Conservation (phyloP, 2,329 filamentous ascomycete genomes). For the Emergomyces orientalis region DNA sequence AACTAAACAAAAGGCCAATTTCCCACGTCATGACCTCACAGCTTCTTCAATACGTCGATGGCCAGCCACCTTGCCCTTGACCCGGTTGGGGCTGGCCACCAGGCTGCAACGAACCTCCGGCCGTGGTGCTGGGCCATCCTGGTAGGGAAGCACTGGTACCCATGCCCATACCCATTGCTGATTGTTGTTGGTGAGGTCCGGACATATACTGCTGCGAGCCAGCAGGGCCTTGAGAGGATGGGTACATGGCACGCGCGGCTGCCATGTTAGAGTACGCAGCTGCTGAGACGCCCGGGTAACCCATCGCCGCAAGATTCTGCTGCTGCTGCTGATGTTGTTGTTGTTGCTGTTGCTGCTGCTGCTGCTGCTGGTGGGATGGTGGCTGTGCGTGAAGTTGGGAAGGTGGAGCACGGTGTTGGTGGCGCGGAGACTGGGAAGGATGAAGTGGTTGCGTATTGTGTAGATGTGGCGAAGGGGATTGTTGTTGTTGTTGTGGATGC, state of each 20-base stretch:
- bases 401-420: conserved; percentile 23
- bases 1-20: not conserved
- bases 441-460: conserved; percentile 28
- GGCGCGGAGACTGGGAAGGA: conserved; percentile 35
- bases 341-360: conserved; percentile 8
- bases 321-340: conserved; percentile 29
- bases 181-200: conserved; percentile 26
- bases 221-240: conserved; percentile 27
- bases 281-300: conserved; percentile 26
- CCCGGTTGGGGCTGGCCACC: conserved; percentile 32
- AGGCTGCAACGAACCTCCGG: conserved; percentile 24
- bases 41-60: not conserved
- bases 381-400: conserved; percentile 29
- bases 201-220: conserved; percentile 28
- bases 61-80: conserved; percentile 22
- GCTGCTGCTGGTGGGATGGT: conserved; percentile 24
- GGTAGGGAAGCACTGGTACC: conserved; percentile 26
- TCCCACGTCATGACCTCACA: not conserved
- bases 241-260: conserved; percentile 30
- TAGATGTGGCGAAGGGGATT: conserved; percentile 28
- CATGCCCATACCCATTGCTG: conserved; percentile 30
- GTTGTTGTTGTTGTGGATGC: conserved; percentile 28
- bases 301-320: conserved; percentile 28
- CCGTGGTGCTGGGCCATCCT: conserved; percentile 28
- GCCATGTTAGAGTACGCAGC: conserved; percentile 28